Conservation (phyloP, 768 basidiomycete species). For the Mycena maculata region DNA sequence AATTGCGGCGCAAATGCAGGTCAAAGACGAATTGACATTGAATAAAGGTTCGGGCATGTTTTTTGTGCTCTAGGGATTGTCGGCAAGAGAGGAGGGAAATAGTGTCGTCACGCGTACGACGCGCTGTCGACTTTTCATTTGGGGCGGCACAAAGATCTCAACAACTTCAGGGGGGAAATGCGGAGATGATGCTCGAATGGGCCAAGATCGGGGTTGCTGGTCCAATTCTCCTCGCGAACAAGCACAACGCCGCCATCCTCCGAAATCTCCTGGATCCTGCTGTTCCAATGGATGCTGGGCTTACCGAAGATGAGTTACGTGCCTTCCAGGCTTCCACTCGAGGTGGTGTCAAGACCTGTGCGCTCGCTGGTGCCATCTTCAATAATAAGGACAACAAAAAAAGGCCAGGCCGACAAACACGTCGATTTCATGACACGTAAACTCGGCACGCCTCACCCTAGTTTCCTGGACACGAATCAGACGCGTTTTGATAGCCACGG, state of each 20-base stretch:
- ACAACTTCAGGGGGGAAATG: slow-evolving; percentile 45
- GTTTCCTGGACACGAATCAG: not conserved
- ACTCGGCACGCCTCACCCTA: not conserved
- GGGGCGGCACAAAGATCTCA: slow-evolving; percentile 46
- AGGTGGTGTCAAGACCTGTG: slow-evolving; percentile 35
- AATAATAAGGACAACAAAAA: slow-evolving; percentile 41
- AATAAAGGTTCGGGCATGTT: slow-evolving; percentile 15
- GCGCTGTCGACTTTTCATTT: slow-evolving; percentile 44
- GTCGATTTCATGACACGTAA: slow-evolving; percentile 3
- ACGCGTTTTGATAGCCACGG: not conserved
- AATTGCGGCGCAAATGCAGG: slow-evolving; percentile 15
- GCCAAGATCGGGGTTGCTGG: not conserved
- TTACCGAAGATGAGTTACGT: not conserved
- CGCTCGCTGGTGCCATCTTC: slow-evolving; percentile 36
- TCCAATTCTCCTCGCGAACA: slow-evolving; percentile 23
- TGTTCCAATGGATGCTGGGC: not conserved
- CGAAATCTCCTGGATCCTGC: slow-evolving; percentile 11
- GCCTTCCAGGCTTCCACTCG: slow-evolving; percentile 27
- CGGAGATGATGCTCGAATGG: slow-evolving; percentile 44
- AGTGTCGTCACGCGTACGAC: slow-evolving; percentile 30
- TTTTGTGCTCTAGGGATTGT: slow-evolving; percentile 35
- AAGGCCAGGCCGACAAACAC: slow-evolving; percentile 32
- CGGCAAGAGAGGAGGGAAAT: slow-evolving; percentile 36
- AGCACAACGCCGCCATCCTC: not conserved
- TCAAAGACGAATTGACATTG: slow-evolving; percentile 22